Conservation (phyloP, 257 asterid species). For the Ajuga chamaepitys region DNA sequence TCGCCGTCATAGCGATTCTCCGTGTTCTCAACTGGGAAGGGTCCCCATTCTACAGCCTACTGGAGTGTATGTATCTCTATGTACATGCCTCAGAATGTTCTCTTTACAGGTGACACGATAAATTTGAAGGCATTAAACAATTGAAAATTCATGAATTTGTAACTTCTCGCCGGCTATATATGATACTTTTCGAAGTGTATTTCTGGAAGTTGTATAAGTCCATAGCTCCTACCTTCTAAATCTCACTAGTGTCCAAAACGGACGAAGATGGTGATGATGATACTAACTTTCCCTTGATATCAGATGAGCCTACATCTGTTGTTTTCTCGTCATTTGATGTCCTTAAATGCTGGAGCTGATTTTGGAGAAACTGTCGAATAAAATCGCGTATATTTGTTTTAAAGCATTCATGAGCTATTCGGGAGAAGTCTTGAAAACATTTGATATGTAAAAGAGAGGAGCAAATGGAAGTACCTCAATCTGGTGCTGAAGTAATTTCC, state of each 20-base stretch:
- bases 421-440: not conserved
- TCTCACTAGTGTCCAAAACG: constrained; percentile 24
- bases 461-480: constrained; percentile 54
- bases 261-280: constrained; percentile 34
- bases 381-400: not conserved
- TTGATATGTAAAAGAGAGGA: not conserved
- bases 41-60: not conserved
- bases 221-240: constrained; percentile 13
- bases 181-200: not conserved
- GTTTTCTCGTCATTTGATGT: constrained; percentile 24
- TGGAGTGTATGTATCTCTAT: not conserved
- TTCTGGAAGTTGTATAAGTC: not conserved
- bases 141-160: not conserved
- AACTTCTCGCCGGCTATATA: not conserved
- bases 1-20: not conserved
- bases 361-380: constrained; percentile 46
- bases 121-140: not conserved
- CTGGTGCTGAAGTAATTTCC: constrained; percentile 48
- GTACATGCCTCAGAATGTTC: not conserved
- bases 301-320: constrained; percentile 27
- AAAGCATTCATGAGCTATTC: not conserved
- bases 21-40: not conserved
- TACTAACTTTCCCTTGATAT: constrained; percentile 47
- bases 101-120: not conserved
- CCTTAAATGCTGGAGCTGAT: constrained; percentile 48